Conservation (phyloP, 1,284 basidiomycete species). For the Marasmius fiardii region DNA sequence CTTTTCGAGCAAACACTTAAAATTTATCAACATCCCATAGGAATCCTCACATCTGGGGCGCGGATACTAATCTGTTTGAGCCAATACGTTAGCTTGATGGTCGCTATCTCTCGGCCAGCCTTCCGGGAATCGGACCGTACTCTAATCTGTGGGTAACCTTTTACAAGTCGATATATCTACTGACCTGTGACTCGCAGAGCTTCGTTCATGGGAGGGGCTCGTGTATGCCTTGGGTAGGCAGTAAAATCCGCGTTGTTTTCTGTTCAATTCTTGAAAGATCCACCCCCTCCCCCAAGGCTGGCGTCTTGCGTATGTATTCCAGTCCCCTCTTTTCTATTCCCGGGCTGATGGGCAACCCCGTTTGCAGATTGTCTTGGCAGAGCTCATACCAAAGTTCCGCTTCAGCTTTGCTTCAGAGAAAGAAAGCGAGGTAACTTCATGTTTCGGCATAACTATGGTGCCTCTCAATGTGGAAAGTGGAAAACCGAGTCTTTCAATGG, state of each 20-base stretch:
- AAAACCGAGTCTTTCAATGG: too few relatives aligned
- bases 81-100: slow-evolving; percentile 9
- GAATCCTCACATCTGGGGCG: slow-evolving; percentile 7
- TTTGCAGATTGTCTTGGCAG: not conserved
- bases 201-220: slow-evolving; percentile 10
- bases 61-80: slow-evolving; percentile 7
- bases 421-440: not conserved
- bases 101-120: not conserved
- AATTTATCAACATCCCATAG: not conserved
- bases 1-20: not conserved
- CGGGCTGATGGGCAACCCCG: not conserved
- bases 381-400: not conserved
- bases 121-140: slow-evolving; percentile 4
- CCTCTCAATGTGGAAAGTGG: too few relatives aligned
- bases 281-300: not conserved
- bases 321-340: not conserved
- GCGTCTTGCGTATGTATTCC: slow-evolving; percentile 10
- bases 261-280: not conserved
- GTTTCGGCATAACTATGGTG: too few relatives aligned
- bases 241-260: too few relatives aligned
- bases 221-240: slow-evolving; percentile 2
- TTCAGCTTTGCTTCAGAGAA: not conserved
- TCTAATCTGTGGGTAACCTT: slow-evolving; percentile 6
- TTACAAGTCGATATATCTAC: too few relatives aligned
- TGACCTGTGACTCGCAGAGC: not conserved